phyloP scores from a whole-genome alignment of 2,329 filamentous ascomycete genomes.

The Xylariaceae sp. region DNA sequence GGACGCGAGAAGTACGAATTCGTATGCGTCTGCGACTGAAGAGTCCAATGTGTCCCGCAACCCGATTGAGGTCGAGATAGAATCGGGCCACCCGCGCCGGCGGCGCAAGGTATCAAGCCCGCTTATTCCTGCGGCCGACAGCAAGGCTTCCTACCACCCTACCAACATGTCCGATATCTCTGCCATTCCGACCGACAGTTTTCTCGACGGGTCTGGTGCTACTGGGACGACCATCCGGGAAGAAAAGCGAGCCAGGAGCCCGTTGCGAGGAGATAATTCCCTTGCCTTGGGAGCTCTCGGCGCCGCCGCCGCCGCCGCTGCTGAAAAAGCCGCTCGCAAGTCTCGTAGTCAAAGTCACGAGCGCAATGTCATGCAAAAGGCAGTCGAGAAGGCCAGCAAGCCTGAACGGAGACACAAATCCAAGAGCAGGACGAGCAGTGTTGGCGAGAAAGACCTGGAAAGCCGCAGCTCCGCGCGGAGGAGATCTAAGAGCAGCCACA shows the following conservation, averaged over 20 bases:
- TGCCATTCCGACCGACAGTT: constrained; percentile 57
- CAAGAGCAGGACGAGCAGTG: constrained; percentile 44
- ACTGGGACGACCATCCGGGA: constrained; percentile 27
- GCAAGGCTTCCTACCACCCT: constrained; percentile 53
- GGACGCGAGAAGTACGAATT: constrained; percentile 61
- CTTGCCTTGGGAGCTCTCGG: constrained; percentile 31
- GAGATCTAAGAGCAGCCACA: constrained; percentile 43
- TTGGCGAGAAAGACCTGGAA: constrained; percentile 40
- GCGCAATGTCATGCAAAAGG: constrained; percentile 26
- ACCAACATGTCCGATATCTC: constrained; percentile 79
- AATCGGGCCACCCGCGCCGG: constrained; percentile 46
- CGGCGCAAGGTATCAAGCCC: constrained; percentile 56
- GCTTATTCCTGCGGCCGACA: constrained; percentile 51
- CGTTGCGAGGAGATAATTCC: constrained; percentile 28
- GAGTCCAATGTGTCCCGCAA: constrained; percentile 70
- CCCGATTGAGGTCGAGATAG: constrained; percentile 85
- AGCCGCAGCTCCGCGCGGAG: constrained; percentile 39
- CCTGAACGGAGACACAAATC: constrained; percentile 42
- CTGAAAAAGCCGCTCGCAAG: constrained; percentile 38
- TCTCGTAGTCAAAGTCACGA: constrained; percentile 36
- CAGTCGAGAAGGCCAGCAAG: constrained; percentile 32
- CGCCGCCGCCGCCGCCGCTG: constrained; percentile 30
- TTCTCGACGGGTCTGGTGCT: constrained; percentile 48
- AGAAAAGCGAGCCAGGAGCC: constrained; percentile 35
- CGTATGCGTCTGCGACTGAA: constrained; percentile 70